Base-by-base conservation (phyloP, 352 stramenopile genomes). In the Pythium scleroteichum region DNA sequence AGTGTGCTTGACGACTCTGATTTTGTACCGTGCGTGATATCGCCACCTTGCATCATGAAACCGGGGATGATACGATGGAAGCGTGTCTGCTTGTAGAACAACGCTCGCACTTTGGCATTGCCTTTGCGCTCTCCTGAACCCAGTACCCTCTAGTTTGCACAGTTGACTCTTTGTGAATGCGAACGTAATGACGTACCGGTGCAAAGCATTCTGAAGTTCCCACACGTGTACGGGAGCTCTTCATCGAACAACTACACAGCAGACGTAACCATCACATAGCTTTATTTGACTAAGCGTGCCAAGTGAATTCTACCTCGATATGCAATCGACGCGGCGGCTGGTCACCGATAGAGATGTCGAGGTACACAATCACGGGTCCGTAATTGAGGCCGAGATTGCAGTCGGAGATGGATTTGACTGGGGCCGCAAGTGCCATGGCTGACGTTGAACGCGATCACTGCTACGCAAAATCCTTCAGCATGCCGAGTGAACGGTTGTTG, bases 41-140 rank as follows among this genome's bases (percentile, higher is more conserved):
- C 96, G 12, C 96, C 96, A 23, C 93, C 92, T 75, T 99, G 97
- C 73, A 98, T 97, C 96, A 99, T 99, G 65, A 99, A 99, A 38
- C 97, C 94, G 22, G 96, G 97, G 59, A 99, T 97, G n/a, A 99
- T 87, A n/a, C 97, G 90, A 61, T 99, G 97, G 74, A 99, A 98
- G 4, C 77, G 87, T 44, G 77, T 93, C 57, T 94, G 93, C 73
- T 99, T 98, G 90, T 97, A 99, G 69, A 75, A 89, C n/a, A 83
- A 64, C 32, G 66, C 64, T 27, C 75, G 72, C 12, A 78, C 66
- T 39, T 80, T 77, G 10, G 71, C 70, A 53, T 72, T 87, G 39
- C 77, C 68, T 39, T 77, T 79, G 62, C 76, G 68, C 51, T 88
- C 81, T 14, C 59, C 59, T 66, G 33, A 23, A 12, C 22, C 19